These are phyloP conservation scores for Vitis hybrid DNA, from an alignment of 177 flowering plant species.

Conservation along the genomic window DNA sequence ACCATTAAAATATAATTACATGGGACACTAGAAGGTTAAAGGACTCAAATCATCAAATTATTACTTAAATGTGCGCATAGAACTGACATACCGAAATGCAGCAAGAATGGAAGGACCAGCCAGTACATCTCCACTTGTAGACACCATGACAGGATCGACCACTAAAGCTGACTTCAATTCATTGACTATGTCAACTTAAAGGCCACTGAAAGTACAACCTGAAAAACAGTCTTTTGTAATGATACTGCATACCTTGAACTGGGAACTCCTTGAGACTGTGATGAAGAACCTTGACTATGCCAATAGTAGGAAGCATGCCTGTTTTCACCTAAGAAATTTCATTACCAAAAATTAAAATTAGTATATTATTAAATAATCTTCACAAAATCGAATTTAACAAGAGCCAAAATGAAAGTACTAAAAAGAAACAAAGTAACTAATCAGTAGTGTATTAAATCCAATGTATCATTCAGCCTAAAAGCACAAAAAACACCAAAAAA, in stretches of 20 bases:
- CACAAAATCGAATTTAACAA: not conserved
- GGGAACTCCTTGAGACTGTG: constrained; percentile 58
- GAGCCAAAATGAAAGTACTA: not conserved
- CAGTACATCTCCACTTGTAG: constrained; percentile 91
- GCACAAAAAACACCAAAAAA: too few species aligned
- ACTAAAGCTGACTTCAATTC: constrained; percentile 84
- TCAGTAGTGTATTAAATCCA: too few species aligned
- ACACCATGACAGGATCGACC: constrained; percentile 98
- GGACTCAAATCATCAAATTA: not conserved
- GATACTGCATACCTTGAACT: constrained; percentile 55
- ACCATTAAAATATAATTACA: constrained; percentile 8
- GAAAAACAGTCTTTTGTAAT: not conserved
- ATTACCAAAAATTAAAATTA: not conserved
- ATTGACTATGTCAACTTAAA: constrained; percentile 23
- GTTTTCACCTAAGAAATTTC: constrained; percentile 78
- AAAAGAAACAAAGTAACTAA: too few species aligned
- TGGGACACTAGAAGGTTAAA: not conserved
- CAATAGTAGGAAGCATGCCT: constrained; percentile 90
- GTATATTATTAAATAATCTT: not conserved
- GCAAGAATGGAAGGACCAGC: constrained; percentile 72
- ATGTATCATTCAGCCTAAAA: not conserved
- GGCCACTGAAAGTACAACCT: constrained; percentile 2
- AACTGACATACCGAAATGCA: constrained; percentile 56
- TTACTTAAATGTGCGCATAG: not conserved
- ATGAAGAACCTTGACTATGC: constrained; percentile 58